Base-by-base conservation (phyloP, 345 rosid species). In the Populus nigra region DNA sequence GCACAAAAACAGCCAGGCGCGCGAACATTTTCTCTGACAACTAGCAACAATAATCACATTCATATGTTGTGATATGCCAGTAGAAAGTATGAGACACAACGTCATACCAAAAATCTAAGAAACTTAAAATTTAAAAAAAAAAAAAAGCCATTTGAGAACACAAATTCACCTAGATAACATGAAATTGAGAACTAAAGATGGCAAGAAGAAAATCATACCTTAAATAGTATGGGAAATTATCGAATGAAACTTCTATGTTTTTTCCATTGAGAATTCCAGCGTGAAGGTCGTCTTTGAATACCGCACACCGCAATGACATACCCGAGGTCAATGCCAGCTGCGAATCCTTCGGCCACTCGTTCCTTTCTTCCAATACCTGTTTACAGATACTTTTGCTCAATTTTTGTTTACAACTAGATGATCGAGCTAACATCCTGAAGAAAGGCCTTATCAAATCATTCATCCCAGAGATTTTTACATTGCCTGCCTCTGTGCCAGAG, bases 241-340 rank as follows among this genome's bases (percentile, higher is more conserved):
- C 92, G 75, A 94, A 91, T 76, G 98, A 89, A 72, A 88, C 97
- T 77, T 88, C 81, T 74, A 88, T 77, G 75, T 80, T 85, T 89
- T 82, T 79, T 67, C 98, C 98, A 84, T 90, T 97, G 59, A 94
- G 88, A 78, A 93, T 90, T 83, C 94, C 91, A 57, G 93, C 92
- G 75, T 81, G 82, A 80, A 93, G 83, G 67, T 82, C 90, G 73
- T 91, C 90, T 78, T 83, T 91, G 84, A 94, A 86, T 35, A 84
- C 84, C 7, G 90, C 88, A 83, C 87, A 81, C 41, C 88, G 89
- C 73, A 84, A 83, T 72, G 88, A 83, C 81, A 79, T 86, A 72
- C 90, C 90, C 25, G 88, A 85, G n/a, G 89, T 89, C 65, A 89
- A 88, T 70, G 93, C 87, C 75, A 81, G 86, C 77, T 87, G 93